These are phyloP conservation scores for Fagopyrum esculentum DNA, from an alignment of 148 eudicot genomes.

Conservation along the genomic window DNA sequence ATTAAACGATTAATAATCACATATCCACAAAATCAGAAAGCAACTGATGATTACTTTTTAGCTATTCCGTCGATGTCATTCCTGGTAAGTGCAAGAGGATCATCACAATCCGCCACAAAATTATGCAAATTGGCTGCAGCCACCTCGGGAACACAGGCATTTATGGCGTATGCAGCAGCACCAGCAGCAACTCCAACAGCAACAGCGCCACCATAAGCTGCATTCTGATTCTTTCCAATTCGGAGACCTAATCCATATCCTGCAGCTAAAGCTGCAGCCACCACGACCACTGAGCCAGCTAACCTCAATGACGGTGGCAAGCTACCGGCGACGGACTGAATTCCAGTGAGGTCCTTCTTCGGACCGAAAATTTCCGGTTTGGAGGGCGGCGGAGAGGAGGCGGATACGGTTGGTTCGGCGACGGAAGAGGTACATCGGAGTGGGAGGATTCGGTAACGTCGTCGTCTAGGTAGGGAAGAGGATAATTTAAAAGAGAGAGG, in stretches of 20 bases:
- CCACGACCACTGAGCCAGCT: constrained; percentile 41
- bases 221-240: constrained; percentile 39
- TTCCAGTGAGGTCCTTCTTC: constrained; percentile 46
- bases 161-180: constrained; percentile 51
- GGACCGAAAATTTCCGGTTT: constrained; percentile 45
- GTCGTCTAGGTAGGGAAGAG: constrained; percentile 5
- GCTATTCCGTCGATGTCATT: constrained; percentile 68
- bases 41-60: constrained; percentile 23
- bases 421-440: constrained; percentile 14
- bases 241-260: constrained; percentile 65
- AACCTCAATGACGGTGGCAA: constrained; percentile 54
- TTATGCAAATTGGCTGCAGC: constrained; percentile 72
- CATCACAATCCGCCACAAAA: constrained; percentile 55
- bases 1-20: background rate
- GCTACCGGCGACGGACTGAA: constrained; percentile 50
- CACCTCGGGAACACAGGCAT: constrained; percentile 67
- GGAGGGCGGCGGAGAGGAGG: constrained; percentile 1
- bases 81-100: constrained; percentile 48
- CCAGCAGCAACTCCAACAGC: constrained; percentile 66
- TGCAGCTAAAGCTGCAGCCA: constrained; percentile 53
- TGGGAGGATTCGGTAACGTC: constrained; percentile 28
- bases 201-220: constrained; percentile 45
- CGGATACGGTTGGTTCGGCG: background rate
- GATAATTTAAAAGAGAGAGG: constrained; percentile 13
- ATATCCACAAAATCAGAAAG: background rate